A percentile compares a stretch with the other conserved stretches of the same genome.
phyloP scores from a whole-genome alignment of 768 basidiomycete species.

The Phylloporus rhodoxanthus region DNA sequence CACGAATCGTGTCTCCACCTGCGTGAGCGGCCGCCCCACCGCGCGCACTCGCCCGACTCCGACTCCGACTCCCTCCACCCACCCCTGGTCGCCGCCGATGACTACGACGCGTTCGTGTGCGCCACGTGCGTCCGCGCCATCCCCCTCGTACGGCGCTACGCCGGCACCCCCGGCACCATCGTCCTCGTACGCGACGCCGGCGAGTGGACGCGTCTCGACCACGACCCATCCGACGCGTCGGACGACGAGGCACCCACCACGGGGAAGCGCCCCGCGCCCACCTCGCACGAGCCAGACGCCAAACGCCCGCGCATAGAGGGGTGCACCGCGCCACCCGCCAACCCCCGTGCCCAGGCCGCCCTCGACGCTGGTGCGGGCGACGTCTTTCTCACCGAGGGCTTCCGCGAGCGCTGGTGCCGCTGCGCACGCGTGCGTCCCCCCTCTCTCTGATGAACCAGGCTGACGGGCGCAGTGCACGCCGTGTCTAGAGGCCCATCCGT shows the following conservation, averaged over 20 bases:
- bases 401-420: conserved; percentile 74
- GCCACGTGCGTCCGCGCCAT: conserved; percentile 57
- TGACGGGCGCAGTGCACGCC: too few species aligned
- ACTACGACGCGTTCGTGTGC: conserved; percentile 77
- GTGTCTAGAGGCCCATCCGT: too few species aligned
- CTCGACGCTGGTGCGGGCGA: conserved; percentile 56
- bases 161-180: conserved; percentile 61
- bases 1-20: conserved; percentile 86
- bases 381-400: conserved; percentile 68
- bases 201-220: conserved; percentile 40
- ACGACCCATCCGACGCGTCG: too few species aligned
- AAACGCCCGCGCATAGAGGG: conserved; percentile 41
- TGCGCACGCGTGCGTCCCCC: conserved; percentile 48
- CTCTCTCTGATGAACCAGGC: too few species aligned
- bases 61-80: conserved; percentile 55
- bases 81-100: conserved; percentile 56
- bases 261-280: conserved; percentile 43
- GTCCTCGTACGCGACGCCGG: conserved; percentile 54
- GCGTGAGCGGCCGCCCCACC: conserved; percentile 54
- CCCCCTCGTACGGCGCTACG: conserved; percentile 50
- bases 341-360: conserved; percentile 42
- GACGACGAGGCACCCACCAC: too few species aligned
- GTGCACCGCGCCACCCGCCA: conserved; percentile 49
- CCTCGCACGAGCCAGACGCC: conserved; percentile 31
- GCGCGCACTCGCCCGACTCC: conserved; percentile 33